These are phyloP conservation scores for Apiospora pterosperma DNA, from an alignment of 2,329 filamentous ascomycete genomes.

Conservation along the genomic window DNA sequence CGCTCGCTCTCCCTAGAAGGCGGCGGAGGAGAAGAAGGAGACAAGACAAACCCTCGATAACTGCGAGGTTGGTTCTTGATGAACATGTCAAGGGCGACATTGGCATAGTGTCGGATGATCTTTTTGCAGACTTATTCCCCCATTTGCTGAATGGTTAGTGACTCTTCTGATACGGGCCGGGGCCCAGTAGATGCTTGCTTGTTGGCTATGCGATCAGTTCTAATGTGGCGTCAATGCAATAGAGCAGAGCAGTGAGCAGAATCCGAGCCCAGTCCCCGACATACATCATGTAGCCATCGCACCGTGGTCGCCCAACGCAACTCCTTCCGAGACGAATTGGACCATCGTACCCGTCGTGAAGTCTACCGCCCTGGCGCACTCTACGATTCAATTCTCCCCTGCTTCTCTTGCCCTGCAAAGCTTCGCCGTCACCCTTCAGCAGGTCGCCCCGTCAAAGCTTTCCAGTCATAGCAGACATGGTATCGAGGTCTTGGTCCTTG, in stretches of 20 bases:
- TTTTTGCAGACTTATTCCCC: conserved; percentile 79
- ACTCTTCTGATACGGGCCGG: conserved; percentile 9
- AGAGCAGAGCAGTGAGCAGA: conserved; percentile 21
- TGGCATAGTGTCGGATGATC: conserved; percentile 80
- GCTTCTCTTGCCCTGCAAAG: conserved; percentile 71
- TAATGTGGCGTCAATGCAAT: conserved; percentile 16
- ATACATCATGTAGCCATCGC: conserved; percentile 67
- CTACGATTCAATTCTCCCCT: conserved; percentile 76
- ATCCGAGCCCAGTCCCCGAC: conserved; percentile 30
- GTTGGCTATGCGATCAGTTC: not conserved
- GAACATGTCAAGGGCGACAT: conserved; percentile 81
- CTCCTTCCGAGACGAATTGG: conserved; percentile 68
- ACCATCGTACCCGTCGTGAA: conserved; percentile 75
- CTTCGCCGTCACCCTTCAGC: conserved; percentile 71
- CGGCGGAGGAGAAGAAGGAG: conserved; percentile 50
- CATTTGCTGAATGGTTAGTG: conserved; percentile 51
- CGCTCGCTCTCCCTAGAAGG: not conserved
- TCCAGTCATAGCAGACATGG: conserved; percentile 69
- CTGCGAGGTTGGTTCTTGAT: conserved; percentile 79
- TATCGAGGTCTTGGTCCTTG: conserved; percentile 80
- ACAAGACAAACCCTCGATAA: conserved; percentile 70
- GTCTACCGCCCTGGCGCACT: conserved; percentile 64
- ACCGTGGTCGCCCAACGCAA: conserved; percentile 63
- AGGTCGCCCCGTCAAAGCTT: conserved; percentile 72
- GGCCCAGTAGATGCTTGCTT: not conserved